Evolutionary conservation across 345 rosid species (phyloP), one percentile per base, ranked within the genome.

Genomic region (Heritiera fomes): DNA sequence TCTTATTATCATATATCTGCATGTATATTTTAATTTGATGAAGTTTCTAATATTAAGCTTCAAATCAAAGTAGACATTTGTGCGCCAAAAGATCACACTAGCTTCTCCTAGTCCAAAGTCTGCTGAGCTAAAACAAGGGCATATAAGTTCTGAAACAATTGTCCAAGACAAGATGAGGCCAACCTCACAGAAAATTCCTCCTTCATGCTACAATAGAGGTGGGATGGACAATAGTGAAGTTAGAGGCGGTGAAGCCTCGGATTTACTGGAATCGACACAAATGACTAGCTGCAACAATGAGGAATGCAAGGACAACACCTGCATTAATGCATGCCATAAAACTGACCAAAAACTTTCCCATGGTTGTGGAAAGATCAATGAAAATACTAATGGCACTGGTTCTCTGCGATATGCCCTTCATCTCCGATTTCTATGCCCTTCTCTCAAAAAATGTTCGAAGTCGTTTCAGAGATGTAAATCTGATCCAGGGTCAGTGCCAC

Each of bases 321-420:
- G 82, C 52, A 65, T 74, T 74, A 82, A 75, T 79, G n/a, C 75
- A 30, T 76, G 81, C 67, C 68, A 49, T 1, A 77, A 65, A 75
- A 70, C 63, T 20, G 77, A 78, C 75, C 76, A 65, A 50, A 86
- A 84, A 82, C 47, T 85, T 47, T 62, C 67, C 53, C 71, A 82
- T 68, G 77, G 78, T 83, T 89, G 85, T 82, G 73, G 81, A 40
- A 94, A 90, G 83, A 82, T 84, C 34, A 93, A 89, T 62, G 93
- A 87, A 68, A 84, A 78, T 75, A 83, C 78, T 46, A 74, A 81
- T 0, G 85, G 89, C 55, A 78, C 95, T 77, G 92, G 98, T 84
- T 90, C 92, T 76, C 84, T 92, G 68, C 96, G 99, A 7, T 95
- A 93, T 59, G 97, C 98, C 34, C 97, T 95, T 62, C 99, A 93